Conservation (phyloP, 73 alveolate genomes). For the Tetrahymena thermophila region DNA sequence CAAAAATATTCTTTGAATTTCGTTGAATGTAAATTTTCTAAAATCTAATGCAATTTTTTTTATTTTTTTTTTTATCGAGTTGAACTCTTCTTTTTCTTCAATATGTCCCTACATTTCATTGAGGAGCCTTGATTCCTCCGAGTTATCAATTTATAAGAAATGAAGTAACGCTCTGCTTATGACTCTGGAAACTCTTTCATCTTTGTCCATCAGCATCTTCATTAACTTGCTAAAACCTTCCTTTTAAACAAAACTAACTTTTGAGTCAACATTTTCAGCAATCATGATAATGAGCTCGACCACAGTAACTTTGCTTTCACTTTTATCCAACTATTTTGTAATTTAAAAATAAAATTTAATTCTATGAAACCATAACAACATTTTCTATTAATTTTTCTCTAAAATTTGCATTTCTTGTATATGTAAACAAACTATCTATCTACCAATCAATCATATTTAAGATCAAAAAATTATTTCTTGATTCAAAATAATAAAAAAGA, state of each 20-base stretch:
- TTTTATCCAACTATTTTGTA: not conserved
- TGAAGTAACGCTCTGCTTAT: not conserved
- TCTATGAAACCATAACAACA: too few relatives aligned
- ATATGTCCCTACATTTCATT: not conserved
- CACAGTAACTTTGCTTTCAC: not conserved
- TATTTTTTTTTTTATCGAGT: not conserved
- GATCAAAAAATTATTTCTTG: not conserved
- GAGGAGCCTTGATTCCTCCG: not conserved
- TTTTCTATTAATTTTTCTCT: too few relatives aligned
- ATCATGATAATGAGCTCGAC: not conserved
- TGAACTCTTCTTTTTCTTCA: not conserved
- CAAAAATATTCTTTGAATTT: not conserved
- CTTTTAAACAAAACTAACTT: not conserved
- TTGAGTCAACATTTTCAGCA: not conserved
- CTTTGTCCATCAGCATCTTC: not conserved
- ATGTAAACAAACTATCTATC: too few relatives aligned
- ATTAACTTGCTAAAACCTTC: not conserved
- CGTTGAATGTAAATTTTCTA: not conserved
- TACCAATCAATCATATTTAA: not conserved
- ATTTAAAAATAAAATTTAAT: not conserved
- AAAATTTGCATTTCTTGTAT: not conserved
- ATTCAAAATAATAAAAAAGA: not conserved
- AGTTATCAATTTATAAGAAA: not conserved
- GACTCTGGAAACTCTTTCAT: not conserved
- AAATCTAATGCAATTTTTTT: not conserved